Base-by-base conservation (phyloP, 148 eudicot species). In the Nepenthes gracilis region DNA sequence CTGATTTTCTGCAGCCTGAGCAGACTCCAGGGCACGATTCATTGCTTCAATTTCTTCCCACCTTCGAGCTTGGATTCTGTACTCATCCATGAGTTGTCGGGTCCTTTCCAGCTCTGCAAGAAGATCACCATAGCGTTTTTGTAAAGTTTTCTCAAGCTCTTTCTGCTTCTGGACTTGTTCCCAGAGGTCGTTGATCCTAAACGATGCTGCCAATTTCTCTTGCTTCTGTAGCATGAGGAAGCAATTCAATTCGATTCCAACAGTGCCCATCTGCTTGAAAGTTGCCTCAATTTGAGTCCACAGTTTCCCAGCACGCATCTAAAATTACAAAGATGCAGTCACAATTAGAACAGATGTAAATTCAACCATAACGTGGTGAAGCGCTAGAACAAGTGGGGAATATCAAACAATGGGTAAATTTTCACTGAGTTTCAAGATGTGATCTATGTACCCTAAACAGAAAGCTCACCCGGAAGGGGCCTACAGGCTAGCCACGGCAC, bases 161-260 rank as follows among this genome's bases (percentile, higher is more conserved):
- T 89, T 89, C 72, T 94, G 99, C 75, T 86, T 89, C 70, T 94
- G 95, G 35, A 90, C 97, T 77, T 86, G 97, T 68, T 87, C 96
- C 92, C 97, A 81, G 68, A 94, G 85, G 69, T 78, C 72, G 73
- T 82, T 86, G 63, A 89, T 78, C 75, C 99, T 81, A 34, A 75
- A 78, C 23, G 88, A 73, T 61, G 97, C 92, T 59, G 99, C 90
- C 52, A 82, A 58, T 40, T 81, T 80, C 78, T 94, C 99, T 76
- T 94, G 99, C 77, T 79, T 84, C 67, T 85, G 89, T 61, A 94
- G 73, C 65, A 90, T 85, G 68, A 75, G 74, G 77, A 94, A 94
- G 90, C 99, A 86, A 68, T 85, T 88, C 15, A 89, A 73, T 71
- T 94, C 99, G 8, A 95, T 89, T 36, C 88, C 90, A 33, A 93